phyloP scores from a whole-genome alignment of 176 grass and related monocot genomes.

The Dendrocalamus sinicus region DNA sequence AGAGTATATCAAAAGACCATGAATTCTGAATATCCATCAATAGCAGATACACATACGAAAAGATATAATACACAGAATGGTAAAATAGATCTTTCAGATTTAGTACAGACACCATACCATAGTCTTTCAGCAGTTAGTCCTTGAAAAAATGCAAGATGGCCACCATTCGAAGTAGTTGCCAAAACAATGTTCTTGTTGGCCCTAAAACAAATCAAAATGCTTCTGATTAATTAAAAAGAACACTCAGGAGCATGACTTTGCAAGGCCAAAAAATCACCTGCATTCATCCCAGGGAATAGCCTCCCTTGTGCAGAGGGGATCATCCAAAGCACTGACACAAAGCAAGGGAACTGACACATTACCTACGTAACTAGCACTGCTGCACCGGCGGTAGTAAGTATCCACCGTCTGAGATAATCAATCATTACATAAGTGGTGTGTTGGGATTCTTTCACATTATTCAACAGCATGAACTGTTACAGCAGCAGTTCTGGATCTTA shows the following conservation, averaged over 20 bases:
- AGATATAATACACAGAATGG: not conserved
- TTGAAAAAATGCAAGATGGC: slow-evolving; percentile 95
- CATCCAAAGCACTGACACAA: slow-evolving; percentile 94
- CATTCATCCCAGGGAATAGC: slow-evolving; percentile 98
- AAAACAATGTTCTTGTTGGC: slow-evolving; percentile 93
- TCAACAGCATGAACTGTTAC: slow-evolving; percentile 20
- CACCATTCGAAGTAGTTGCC: slow-evolving; percentile 89
- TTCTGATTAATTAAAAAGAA: slow-evolving; percentile 15
- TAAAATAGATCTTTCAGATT: slow-evolving; percentile 30
- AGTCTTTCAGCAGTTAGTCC: slow-evolving; percentile 73
- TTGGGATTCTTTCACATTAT: slow-evolving; percentile 27
- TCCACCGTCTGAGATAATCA: slow-evolving; percentile 79
- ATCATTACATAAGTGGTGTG: slow-evolving; percentile 26
- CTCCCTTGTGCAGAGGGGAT: slow-evolving; percentile 93
- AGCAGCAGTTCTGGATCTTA: slow-evolving; percentile 22
- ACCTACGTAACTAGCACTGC: slow-evolving; percentile 81
- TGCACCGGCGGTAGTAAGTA: slow-evolving; percentile 94
- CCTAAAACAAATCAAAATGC: slow-evolving; percentile 57
- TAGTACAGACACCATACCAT: slow-evolving; percentile 56
- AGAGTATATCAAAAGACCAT: slow-evolving; percentile 38
- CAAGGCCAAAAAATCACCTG: slow-evolving; percentile 59
- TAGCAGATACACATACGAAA: slow-evolving; percentile 2
- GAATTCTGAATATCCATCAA: slow-evolving; percentile 4
- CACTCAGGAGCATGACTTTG: slow-evolving; percentile 22
- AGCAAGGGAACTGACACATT: slow-evolving; percentile 83